phyloP scores from a whole-genome alignment of 768 basidiomycete genomes.

The Panellus pusillus region DNA sequence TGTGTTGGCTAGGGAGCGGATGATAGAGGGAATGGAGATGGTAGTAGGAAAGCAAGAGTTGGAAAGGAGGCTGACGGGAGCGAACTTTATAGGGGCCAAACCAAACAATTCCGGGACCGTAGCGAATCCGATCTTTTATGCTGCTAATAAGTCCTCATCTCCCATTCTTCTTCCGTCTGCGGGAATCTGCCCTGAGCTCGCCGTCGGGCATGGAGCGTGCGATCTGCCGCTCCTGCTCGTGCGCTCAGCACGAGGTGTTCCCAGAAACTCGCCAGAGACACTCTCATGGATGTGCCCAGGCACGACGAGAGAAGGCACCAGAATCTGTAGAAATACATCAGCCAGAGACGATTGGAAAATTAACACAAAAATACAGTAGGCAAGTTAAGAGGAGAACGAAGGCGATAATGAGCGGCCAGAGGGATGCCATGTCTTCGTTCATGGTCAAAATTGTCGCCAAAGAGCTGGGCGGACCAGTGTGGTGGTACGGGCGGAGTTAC shows the following conservation, averaged over 20 bases:
- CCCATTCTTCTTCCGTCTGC: slow-evolving; percentile 55
- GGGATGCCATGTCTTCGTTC: slow-evolving; percentile 30
- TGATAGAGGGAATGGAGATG: slow-evolving; percentile 7
- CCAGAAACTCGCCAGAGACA: slow-evolving; percentile 49
- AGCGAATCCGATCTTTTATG: too few relatives aligned
- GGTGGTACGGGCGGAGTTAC: not conserved
- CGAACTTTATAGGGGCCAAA: slow-evolving; percentile 1
- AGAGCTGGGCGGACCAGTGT: not conserved
- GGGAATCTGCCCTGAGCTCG: slow-evolving; percentile 36
- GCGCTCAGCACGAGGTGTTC: slow-evolving; percentile 44
- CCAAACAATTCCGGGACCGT: too few relatives aligned
- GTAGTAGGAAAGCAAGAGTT: slow-evolving; percentile 16
- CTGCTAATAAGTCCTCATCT: slow-evolving; percentile 44
- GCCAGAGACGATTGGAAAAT: slow-evolving; percentile 9
- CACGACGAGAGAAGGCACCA: slow-evolving; percentile 74
- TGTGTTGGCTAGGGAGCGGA: slow-evolving; percentile 11
- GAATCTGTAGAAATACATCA: slow-evolving; percentile 33
- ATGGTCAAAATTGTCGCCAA: not conserved
- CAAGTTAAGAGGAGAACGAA: slow-evolving; percentile 47
- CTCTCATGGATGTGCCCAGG: slow-evolving; percentile 52
- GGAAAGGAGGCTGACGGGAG: slow-evolving; percentile 15
- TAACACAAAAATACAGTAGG: slow-evolving; percentile 19
- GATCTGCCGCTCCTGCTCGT: slow-evolving; percentile 21
- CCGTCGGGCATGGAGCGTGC: slow-evolving; percentile 18
- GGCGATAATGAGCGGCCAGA: slow-evolving; percentile 44